A percentile compares a stretch with the other conserved stretches of the same genome.
These are phyloP conservation scores for Aureobasidium pullulans DNA, from an alignment of 2,329 filamentous ascomycete genomes.

Conservation along the genomic window DNA sequence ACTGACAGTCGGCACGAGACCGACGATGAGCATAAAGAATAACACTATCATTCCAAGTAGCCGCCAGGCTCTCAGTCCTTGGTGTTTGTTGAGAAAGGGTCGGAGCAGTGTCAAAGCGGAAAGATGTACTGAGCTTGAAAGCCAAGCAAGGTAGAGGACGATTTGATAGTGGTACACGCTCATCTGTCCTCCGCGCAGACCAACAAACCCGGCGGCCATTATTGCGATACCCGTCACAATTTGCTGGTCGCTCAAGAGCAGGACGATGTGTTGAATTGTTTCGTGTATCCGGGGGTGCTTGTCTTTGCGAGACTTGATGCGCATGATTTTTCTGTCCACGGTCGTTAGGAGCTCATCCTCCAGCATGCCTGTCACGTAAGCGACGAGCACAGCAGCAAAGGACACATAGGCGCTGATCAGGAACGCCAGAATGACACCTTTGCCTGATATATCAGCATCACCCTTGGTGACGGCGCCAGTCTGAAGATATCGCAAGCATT, in stretches of 20 bases:
- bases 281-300: not conserved
- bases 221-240: constrained; percentile 24
- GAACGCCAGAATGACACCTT: too few relatives aligned
- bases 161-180: constrained; percentile 23
- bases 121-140: constrained; percentile 23
- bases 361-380: too few relatives aligned
- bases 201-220: constrained; percentile 20
- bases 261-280: constrained; percentile 13
- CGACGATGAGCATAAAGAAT: constrained; percentile 20
- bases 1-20: constrained; percentile 18
- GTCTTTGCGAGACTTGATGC: not conserved
- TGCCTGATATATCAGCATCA: too few relatives aligned
- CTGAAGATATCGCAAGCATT: too few relatives aligned
- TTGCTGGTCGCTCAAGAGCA: constrained; percentile 24
- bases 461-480: too few relatives aligned
- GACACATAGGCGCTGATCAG: too few relatives aligned
- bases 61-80: constrained; percentile 18
- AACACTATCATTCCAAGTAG: constrained; percentile 19
- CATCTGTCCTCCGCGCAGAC: constrained; percentile 17
- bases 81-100: constrained; percentile 15
- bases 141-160: constrained; percentile 24
- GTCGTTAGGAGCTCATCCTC: too few relatives aligned
- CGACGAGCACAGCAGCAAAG: too few relatives aligned
- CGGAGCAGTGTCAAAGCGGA: constrained; percentile 19
- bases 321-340: constrained; percentile 18